Evolutionary conservation across 306 rosid genomes (phyloP).

Genomic region (Dryas drummondii): DNA sequence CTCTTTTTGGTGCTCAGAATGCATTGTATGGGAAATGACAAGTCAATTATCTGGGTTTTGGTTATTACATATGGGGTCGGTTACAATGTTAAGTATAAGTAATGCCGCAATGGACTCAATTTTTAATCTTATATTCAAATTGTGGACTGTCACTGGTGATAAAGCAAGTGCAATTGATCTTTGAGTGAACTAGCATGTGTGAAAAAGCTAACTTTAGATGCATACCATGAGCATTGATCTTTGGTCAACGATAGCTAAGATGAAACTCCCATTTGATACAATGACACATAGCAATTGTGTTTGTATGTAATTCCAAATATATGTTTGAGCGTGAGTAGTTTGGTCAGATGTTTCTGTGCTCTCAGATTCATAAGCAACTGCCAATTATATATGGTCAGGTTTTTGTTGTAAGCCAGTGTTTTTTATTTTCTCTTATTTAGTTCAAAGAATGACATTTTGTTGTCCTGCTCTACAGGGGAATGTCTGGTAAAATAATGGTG

Average conservation of each 20-base stretch:
- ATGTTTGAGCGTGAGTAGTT: too few relatives aligned
- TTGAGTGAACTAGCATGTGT: not conserved
- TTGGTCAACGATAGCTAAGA: not conserved
- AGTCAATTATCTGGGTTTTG: slow-evolving; percentile 1
- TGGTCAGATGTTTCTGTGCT: not conserved
- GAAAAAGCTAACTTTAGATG: not conserved
- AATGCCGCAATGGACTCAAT: too few relatives aligned
- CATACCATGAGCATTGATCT: not conserved
- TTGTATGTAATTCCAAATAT: not conserved
- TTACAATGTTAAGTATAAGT: not conserved
- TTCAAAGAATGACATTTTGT: slow-evolving; percentile 25
- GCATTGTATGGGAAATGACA: not conserved
- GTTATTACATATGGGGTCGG: not conserved
- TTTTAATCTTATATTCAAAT: not conserved
- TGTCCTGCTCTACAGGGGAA: slow-evolving; percentile 42
- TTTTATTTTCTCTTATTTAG: not conserved
- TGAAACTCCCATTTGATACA: not conserved
- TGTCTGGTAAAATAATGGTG: slow-evolving; percentile 43
- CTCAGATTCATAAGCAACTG: not conserved
- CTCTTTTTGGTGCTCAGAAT: slow-evolving; percentile 2
- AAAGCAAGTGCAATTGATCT: not conserved
- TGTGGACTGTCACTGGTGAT: not conserved
- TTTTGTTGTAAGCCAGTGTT: not conserved
- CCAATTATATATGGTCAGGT: not conserved
- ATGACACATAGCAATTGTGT: not conserved